Conservation (phyloP, 208 protist species). For the Leishmania tropica region DNA sequence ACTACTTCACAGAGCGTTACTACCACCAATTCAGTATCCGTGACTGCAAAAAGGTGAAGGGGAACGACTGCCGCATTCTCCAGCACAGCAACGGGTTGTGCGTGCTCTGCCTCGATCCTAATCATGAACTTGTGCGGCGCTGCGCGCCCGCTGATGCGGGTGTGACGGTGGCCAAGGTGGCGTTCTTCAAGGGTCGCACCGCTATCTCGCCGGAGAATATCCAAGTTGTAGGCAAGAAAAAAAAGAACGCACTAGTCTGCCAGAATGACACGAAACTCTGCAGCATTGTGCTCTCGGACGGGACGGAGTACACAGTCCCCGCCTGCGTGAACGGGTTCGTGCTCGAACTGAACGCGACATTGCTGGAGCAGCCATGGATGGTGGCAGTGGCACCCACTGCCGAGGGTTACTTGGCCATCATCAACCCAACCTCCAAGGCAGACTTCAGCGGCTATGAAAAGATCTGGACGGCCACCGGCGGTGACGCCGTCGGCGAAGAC, state of each 20-base stretch:
- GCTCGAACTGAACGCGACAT: slow-evolving; percentile 70
- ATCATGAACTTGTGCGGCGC: slow-evolving; percentile 45
- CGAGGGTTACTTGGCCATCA: slow-evolving; percentile 81
- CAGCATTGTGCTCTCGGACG: slow-evolving; percentile 51
- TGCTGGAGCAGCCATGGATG: slow-evolving; percentile 63
- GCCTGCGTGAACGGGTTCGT: slow-evolving; percentile 84
- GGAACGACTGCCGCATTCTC: slow-evolving; percentile 77
- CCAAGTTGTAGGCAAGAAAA: slow-evolving; percentile 80
- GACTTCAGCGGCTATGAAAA: slow-evolving; percentile 53
- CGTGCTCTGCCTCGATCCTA: slow-evolving; percentile 77
- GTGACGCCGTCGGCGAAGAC: slow-evolving; percentile 57
- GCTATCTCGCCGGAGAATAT: slow-evolving; percentile 47
- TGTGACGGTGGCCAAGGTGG: slow-evolving; percentile 21
- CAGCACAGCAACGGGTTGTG: slow-evolving; percentile 89
- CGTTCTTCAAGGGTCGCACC: slow-evolving; percentile 47
- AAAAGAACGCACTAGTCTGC: slow-evolving; percentile 83
- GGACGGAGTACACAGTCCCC: slow-evolving; percentile 59
- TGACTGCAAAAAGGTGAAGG: slow-evolving; percentile 62
- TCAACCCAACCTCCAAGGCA: slow-evolving; percentile 64
- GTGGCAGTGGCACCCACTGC: slow-evolving; percentile 49
- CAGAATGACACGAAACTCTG: slow-evolving; percentile 84
- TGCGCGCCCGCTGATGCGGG: slow-evolving; percentile 4
- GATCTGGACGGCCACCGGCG: slow-evolving; percentile 68
- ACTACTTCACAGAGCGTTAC: slow-evolving; percentile 82
- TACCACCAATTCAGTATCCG: slow-evolving; percentile 76